A percentile compares a stretch with the other conserved stretches of the same genome.
Conservation (phyloP, 768 basidiomycete species). For the Daedaleopsis sinensis region DNA sequence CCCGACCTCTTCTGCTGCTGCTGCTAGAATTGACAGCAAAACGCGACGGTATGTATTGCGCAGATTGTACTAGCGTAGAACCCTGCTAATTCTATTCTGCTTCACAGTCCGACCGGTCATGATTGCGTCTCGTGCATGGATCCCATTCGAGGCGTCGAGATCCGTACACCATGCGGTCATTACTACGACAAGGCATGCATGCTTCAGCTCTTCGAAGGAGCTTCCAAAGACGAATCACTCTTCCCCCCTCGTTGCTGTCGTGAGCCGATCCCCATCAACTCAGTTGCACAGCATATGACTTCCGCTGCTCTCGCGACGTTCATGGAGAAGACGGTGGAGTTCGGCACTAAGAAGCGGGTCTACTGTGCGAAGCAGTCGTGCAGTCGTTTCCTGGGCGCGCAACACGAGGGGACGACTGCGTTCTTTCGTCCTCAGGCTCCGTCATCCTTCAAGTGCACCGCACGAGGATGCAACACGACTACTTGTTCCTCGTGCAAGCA, state of each 20-base stretch:
- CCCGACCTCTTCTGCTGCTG: too few relatives aligned
- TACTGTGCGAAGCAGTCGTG: slow-evolving; percentile 41
- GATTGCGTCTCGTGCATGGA: slow-evolving; percentile 41
- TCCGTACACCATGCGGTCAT: slow-evolving; percentile 40
- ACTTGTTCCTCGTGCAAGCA: slow-evolving; percentile 18
- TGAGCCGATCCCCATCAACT: slow-evolving; percentile 31
- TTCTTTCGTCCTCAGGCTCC: not conserved
- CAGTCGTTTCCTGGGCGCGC: slow-evolving; percentile 35
- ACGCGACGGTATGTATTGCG: not conserved
- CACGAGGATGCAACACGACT: slow-evolving; percentile 4
- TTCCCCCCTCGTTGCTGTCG: slow-evolving; percentile 46
- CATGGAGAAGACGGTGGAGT: slow-evolving; percentile 33
- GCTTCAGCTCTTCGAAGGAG: slow-evolving; percentile 36
- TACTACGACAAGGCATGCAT: slow-evolving; percentile 38
- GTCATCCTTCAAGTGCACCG: not conserved
- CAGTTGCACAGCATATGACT: slow-evolving; percentile 31
- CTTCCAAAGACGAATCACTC: slow-evolving; percentile 40
- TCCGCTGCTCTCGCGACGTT: slow-evolving; percentile 24
- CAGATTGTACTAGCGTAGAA: not conserved
- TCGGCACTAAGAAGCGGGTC: slow-evolving; percentile 37
- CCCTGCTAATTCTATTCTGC: not conserved
- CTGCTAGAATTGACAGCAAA: not conserved
- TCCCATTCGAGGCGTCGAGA: slow-evolving; percentile 28
- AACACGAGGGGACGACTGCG: not conserved
- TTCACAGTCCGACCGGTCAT: slow-evolving; percentile 18